Percentiles rank a stretch among this genome's conserved stretches.
These are phyloP conservation scores for Phytophthora sojae DNA, from an alignment of 352 stramenopile genomes.

Conservation along the genomic window DNA sequence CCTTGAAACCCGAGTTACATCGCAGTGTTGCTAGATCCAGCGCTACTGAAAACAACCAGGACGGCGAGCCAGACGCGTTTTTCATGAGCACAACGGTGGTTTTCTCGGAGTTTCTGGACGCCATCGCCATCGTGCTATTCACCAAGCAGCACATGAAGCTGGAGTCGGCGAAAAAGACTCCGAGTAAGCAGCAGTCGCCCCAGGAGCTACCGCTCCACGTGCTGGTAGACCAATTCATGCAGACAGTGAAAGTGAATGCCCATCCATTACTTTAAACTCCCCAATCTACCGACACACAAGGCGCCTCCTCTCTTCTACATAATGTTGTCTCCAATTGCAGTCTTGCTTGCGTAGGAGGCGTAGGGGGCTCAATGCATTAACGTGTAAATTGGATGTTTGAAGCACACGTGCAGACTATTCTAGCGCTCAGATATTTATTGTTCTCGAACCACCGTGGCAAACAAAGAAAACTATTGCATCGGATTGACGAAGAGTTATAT, in stretches of 20 bases:
- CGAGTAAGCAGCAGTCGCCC: conserved; percentile 21
- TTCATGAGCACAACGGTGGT: conserved; percentile 55
- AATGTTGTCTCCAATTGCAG: no score
- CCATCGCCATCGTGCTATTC: conserved; percentile 57
- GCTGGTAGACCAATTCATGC: conserved; percentile 59
- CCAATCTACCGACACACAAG: no score
- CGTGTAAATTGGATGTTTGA: no score
- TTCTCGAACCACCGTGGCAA: no score
- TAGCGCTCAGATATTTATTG: no score
- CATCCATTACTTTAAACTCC: conserved; percentile 4
- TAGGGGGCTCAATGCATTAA: no score
- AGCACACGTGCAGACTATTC: no score
- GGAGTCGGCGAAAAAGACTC: not conserved
- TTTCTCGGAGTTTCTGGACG: conserved; percentile 70
- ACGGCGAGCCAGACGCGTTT: conserved; percentile 53
- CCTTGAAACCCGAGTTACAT: conserved; percentile 18
- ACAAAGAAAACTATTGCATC: no score
- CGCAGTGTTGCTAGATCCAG: conserved; percentile 10
- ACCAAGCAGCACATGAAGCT: conserved; percentile 41
- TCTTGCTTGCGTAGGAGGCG: no score
- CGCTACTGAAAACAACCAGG: not conserved
- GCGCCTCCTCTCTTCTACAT: no score
- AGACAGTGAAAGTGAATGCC: conserved; percentile 36
- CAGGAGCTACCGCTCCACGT: conserved; percentile 42
- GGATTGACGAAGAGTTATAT: no score